Evolutionary conservation across 148 eudicot species (phyloP).

Genomic region (Rhododendron griersonianum): DNA sequence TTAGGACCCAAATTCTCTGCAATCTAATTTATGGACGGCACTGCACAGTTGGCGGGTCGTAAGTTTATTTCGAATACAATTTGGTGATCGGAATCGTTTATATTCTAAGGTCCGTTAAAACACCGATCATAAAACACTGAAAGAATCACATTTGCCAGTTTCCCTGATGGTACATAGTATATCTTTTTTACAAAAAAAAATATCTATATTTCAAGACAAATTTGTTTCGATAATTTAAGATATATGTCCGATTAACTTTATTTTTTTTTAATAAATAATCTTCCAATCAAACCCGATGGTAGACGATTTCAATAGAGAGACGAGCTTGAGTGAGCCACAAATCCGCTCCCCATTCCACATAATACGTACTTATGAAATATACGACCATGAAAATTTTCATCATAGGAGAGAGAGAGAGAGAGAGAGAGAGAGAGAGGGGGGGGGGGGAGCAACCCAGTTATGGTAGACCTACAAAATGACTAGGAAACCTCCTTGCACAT

Average conservation of each 20-base stretch:
- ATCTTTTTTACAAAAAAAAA: too few relatives aligned
- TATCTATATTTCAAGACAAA: neutral
- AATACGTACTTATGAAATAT: too few relatives aligned
- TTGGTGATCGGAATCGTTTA: neutral
- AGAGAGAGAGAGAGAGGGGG: neutral
- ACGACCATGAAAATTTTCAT: too few relatives aligned
- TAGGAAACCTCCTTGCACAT: constrained; percentile 4
- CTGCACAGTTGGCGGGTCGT: neutral
- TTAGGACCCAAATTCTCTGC: neutral
- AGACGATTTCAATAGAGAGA: neutral
- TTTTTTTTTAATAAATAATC: neutral
- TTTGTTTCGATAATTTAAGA: neutral
- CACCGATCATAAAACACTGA: neutral
- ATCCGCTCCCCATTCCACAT: neutral
- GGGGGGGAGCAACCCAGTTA: neutral
- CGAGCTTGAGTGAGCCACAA: neutral
- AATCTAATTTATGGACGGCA: neutral
- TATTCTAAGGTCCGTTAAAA: neutral
- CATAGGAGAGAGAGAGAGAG: neutral
- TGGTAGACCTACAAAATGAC: neutral
- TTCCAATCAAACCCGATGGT: neutral
- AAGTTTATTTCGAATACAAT: neutral
- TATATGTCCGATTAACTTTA: neutral
- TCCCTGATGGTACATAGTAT: too few relatives aligned
- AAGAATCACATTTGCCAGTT: too few relatives aligned